phyloP scores from a whole-genome alignment of 495 filamentous ascomycete species.

The Aspergillus cavernicola region DNA sequence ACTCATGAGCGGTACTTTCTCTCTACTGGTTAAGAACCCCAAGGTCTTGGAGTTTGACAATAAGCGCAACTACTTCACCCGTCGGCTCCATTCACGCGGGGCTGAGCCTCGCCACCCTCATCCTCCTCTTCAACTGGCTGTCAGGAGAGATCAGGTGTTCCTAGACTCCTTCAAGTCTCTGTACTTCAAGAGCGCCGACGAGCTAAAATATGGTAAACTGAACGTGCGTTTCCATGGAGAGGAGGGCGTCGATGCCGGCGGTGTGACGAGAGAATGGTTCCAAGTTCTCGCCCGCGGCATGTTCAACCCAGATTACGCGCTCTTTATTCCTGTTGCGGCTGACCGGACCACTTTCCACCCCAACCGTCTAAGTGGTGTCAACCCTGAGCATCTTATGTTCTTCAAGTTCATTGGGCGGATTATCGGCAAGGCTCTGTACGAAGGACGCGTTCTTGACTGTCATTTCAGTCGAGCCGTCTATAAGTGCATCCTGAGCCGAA shows the following conservation, averaged over 20 bases:
- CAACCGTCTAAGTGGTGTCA: constrained; percentile 87
- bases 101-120: constrained; percentile 62
- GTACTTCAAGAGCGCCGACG: constrained; percentile 89
- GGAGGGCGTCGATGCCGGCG: constrained; percentile 96
- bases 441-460: constrained; percentile 92
- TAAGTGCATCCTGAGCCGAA: constrained; percentile 90
- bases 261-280: constrained; percentile 99
- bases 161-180: constrained; percentile 95
- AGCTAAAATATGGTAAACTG: constrained; percentile 97
- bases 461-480: constrained; percentile 99
- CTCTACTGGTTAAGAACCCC: constrained; percentile 92
- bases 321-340: constrained; percentile 95
- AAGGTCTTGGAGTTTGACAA: constrained; percentile 99
- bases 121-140: constrained; percentile 78
- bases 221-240: constrained; percentile 97
- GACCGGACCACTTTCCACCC: constrained; percentile 99
- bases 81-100: constrained; percentile 76
- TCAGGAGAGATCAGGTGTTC: constrained; percentile 95
- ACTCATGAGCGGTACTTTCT: constrained; percentile 97
- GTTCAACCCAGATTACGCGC: constrained; percentile 97
- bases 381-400: constrained; percentile 93
- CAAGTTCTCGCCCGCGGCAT: constrained; percentile 95
- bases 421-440: constrained; percentile 97
- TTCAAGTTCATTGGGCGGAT: constrained; percentile 99
- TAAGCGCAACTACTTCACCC: constrained; percentile 98